Conservation (phyloP, 2,329 filamentous ascomycete species). For the Ascochyta rabiei region DNA sequence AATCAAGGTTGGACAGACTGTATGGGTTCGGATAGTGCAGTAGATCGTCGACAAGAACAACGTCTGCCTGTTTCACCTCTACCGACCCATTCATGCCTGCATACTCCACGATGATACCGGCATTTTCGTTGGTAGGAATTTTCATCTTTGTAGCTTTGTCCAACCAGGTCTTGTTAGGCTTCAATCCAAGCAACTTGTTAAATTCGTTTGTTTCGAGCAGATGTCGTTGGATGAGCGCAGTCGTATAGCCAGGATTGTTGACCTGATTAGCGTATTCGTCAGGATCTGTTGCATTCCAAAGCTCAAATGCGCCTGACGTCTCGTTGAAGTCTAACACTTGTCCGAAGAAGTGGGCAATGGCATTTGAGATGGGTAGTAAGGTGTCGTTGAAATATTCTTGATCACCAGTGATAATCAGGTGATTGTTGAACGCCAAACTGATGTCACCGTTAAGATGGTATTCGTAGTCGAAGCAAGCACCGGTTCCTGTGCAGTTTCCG, state of each 20-base stretch:
- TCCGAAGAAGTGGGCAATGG: constrained; percentile 65
- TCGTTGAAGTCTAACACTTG: constrained; percentile 66
- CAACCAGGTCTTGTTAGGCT: constrained; percentile 63
- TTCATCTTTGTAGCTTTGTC: constrained; percentile 63
- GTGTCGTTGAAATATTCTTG: constrained; percentile 60
- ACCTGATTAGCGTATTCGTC: constrained; percentile 72
- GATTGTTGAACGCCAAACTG: constrained; percentile 65
- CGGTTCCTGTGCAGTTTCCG: constrained; percentile 70
- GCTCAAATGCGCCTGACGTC: constrained; percentile 35
- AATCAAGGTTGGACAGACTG: constrained; percentile 66
- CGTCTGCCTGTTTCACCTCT: constrained; percentile 72
- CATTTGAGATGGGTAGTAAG: constrained; percentile 68
- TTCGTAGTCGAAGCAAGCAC: constrained; percentile 71
- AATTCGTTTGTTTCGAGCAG: constrained; percentile 64
- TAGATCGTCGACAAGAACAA: constrained; percentile 70
- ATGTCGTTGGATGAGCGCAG: constrained; percentile 64
- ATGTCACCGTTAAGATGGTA: constrained; percentile 76
- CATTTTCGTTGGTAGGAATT: constrained; percentile 59
- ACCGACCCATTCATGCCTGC: constrained; percentile 70
- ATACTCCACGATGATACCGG: constrained; percentile 69
- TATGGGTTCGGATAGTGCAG: constrained; percentile 65
- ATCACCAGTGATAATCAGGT: constrained; percentile 66
- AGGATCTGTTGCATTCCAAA: constrained; percentile 70
- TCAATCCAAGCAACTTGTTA: constrained; percentile 61
- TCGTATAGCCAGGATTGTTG: constrained; percentile 72